Evolutionary conservation across 108 stramenopile species (phyloP).

Genomic region (Skeletonema marinoi): DNA sequence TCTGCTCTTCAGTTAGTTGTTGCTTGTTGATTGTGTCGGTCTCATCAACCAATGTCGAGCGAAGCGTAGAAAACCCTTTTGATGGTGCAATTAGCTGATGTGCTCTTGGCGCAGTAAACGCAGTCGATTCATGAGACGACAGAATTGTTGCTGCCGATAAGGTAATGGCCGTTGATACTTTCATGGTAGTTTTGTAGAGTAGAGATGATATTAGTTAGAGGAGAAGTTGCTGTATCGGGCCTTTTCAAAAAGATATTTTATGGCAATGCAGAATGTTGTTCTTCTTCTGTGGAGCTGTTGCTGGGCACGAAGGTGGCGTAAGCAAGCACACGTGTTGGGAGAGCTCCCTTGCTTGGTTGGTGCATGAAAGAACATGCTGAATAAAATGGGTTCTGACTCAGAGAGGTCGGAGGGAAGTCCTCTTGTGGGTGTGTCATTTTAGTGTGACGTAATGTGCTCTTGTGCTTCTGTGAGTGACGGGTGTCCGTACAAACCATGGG

Average conservation of each 20-base stretch:
- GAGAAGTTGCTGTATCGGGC: background rate
- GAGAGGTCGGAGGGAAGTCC: background rate
- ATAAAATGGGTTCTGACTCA: too few relatives aligned
- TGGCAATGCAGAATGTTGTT: background rate
- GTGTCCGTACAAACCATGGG: too few relatives aligned
- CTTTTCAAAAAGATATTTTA: too few relatives aligned
- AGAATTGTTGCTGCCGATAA: background rate
- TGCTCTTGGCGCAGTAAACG: background rate
- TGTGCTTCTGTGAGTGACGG: too few relatives aligned
- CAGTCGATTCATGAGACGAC: background rate
- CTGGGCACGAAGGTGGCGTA: background rate
- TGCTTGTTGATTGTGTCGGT: background rate
- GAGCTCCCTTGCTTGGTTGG: background rate
- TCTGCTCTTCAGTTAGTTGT: conserved; percentile 10
- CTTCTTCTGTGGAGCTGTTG: background rate
- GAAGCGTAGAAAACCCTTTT: background rate
- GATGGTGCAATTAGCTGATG: background rate
- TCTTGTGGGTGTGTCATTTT: too few relatives aligned
- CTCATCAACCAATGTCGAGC: conserved; percentile 13
- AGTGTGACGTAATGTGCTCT: too few relatives aligned
- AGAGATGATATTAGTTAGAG: background rate
- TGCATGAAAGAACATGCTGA: background rate
- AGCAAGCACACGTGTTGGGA: background rate
- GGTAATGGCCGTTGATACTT: background rate
- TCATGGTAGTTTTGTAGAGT: background rate